phyloP scores from a whole-genome alignment of 2,329 filamentous ascomycete genomes.

The Fusarium sp. region DNA sequence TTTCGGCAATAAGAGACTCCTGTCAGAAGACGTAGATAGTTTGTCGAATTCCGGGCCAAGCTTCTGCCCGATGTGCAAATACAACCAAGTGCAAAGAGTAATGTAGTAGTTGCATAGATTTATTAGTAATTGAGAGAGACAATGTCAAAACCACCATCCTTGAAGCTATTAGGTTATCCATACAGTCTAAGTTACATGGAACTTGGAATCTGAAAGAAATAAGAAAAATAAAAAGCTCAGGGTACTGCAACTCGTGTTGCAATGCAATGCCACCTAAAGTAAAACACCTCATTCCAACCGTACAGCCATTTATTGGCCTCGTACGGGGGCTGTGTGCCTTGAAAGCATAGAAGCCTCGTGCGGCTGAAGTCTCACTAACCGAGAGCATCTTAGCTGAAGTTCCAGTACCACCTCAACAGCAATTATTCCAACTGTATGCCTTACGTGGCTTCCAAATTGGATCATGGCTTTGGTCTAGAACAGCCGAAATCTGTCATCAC shows the following conservation, averaged over 20 bases:
- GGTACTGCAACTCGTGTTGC: rapidly evolving
- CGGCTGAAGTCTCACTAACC: constrained; percentile 27
- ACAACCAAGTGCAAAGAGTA: no score
- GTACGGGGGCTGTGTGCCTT: not conserved
- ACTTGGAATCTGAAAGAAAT: no score
- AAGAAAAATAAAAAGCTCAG: no score
- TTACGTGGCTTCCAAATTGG: constrained; percentile 20
- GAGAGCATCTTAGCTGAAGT: not conserved
- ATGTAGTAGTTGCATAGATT: no score
- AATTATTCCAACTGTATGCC: constrained; percentile 11
- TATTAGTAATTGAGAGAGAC: no score
- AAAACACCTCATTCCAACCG: not conserved
- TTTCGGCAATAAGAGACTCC: no score
- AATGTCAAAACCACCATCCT: no score
- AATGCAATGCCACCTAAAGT: rapidly evolving
- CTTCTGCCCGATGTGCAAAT: no score
- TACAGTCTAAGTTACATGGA: no score
- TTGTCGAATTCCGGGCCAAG: no score
- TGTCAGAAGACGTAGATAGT: no score
- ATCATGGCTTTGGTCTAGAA: not conserved
- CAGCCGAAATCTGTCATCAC: not conserved
- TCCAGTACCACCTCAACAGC: rapidly evolving
- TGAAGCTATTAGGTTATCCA: no score
- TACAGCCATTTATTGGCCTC: not conserved
- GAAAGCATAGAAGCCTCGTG: not conserved